Evolutionary conservation across 116 monocot genomes (phyloP).

Genomic region (Zostera marina): DNA sequence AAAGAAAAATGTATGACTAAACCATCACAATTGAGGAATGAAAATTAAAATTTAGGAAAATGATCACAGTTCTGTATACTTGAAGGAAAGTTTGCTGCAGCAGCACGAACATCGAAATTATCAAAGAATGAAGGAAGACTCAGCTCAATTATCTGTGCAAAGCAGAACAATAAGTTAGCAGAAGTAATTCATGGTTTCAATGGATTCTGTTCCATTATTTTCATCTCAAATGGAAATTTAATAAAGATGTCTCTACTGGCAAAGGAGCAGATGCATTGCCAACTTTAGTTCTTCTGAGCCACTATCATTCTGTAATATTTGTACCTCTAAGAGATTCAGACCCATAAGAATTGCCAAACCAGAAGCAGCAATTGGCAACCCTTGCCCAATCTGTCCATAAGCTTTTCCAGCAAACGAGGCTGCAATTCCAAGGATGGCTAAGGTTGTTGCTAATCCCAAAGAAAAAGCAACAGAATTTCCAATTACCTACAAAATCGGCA

Average conservation of each 20-base stretch:
- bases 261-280: not conserved
- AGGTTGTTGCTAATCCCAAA: slow-evolving; percentile 89
- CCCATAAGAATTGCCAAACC: slow-evolving; percentile 84
- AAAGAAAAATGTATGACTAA: not conserved
- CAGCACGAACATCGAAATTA: slow-evolving; percentile 78
- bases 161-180: not conserved
- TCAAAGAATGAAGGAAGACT: slow-evolving; percentile 88
- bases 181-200: not conserved
- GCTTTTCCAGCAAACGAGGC: slow-evolving; percentile 99
- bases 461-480: slow-evolving; percentile 78
- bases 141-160: slow-evolving; percentile 61
- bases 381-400: slow-evolving; percentile 94
- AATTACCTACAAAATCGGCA: slow-evolving; percentile 29
- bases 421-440: slow-evolving; percentile 76
- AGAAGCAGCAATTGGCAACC: slow-evolving; percentile 86
- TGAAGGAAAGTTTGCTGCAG: slow-evolving; percentile 88
- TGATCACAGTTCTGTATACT: slow-evolving; percentile 19
- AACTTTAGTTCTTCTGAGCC: not conserved
- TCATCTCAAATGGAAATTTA: not conserved
- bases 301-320: not conserved
- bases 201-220: not conserved
- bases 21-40: not conserved
- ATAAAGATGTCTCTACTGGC: not conserved
- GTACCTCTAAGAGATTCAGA: slow-evolving; percentile 85
- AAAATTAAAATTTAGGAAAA: not conserved